These are phyloP conservation scores for Teunomyces kruisii DNA, from an alignment of 805 yeast species.

Conservation along the genomic window DNA sequence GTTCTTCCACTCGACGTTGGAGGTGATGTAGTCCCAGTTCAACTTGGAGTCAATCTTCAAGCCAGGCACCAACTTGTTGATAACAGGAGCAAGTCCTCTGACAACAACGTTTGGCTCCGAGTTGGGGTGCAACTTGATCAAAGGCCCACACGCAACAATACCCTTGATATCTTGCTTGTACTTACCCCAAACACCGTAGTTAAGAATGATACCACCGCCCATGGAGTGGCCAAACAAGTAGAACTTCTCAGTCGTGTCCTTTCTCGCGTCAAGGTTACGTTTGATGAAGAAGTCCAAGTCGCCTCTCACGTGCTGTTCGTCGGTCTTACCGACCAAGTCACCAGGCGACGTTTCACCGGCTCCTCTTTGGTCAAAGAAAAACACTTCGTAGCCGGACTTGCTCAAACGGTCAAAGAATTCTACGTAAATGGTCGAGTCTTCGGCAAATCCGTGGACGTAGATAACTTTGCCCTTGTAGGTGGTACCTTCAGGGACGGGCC, in stretches of 20 bases:
- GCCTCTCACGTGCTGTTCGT: conserved; percentile 54
- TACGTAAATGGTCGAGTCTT: conserved; percentile 49
- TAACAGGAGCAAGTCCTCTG: conserved; percentile 41
- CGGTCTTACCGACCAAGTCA: conserved; percentile 52
- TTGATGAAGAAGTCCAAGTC: conserved; percentile 62
- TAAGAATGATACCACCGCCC: conserved; percentile 76
- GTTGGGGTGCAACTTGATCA: conserved; percentile 55
- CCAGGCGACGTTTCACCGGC: conserved; percentile 65
- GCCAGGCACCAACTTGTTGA: conserved; percentile 43
- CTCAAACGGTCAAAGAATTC: conserved; percentile 55
- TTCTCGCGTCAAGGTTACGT: conserved; percentile 36
- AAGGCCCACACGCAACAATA: conserved; percentile 57
- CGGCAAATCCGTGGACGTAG: conserved; percentile 73
- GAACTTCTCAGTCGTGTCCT: conserved; percentile 36
- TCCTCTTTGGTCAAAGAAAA: conserved; percentile 75
- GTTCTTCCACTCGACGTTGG: conserved; percentile 45
- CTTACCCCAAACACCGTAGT: conserved; percentile 60
- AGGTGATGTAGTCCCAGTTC: conserved; percentile 53
- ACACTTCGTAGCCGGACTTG: conserved; percentile 58
- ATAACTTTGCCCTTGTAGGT: conserved; percentile 53
- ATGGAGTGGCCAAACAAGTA: conserved; percentile 69
- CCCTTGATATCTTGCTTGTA: conserved; percentile 46
- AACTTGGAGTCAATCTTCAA: conserved; percentile 55
- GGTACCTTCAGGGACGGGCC: conserved; percentile 37
- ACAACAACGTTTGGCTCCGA: conserved; percentile 53